Base-by-base conservation (phyloP, 164 flowering plant genomes). In the Vitis rupestris region DNA sequence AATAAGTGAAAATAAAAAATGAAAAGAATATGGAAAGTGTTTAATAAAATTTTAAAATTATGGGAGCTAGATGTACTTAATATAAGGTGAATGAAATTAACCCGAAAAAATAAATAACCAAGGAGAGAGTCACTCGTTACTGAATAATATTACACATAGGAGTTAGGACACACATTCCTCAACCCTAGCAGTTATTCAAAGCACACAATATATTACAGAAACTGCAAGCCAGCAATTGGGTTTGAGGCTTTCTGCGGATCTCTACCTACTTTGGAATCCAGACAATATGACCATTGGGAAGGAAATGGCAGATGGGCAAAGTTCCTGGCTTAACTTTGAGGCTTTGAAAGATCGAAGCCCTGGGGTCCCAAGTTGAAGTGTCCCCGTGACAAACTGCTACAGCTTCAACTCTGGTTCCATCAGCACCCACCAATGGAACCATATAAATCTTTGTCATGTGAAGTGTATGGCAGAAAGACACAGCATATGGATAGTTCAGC, bases 281-380 rank as follows among this genome's bases (percentile, higher is more conserved):
- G 44, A 77, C 77, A 44, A 80, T 23, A 50, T 82, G 85, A 67
- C 80, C 80, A 64, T 82, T 70, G 5, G 85, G 84, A 75, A 84
- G 82, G 82, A 84, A 84, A 64, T 84, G 87, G 78, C 85, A 84
- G 62, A 84, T 55, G 0, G 85, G 85, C 37, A 80, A 70, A 55
- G 81, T 80, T 55, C 85, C 85, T 15, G 85, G 85, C 72, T 78
- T 67, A 13, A 84, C 84, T 14, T 78, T 76, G 57, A 84, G 85
- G 56, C 78, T 78, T 64, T 82, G 79, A 65, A 84, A 84, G 55
- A 85, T 81, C 74, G 80, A 51, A 64, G 82, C 82, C 71, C 78
- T 82, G 0, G 87, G 87, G 78, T 82, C 82, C 85, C 85, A 84
- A 16, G 68, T 71, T 23, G 85, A 78, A 29, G 87, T 80, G 57